Evolutionary conservation across 148 eudicot genomes (phyloP).

Genomic region (Polygonum aviculare): DNA sequence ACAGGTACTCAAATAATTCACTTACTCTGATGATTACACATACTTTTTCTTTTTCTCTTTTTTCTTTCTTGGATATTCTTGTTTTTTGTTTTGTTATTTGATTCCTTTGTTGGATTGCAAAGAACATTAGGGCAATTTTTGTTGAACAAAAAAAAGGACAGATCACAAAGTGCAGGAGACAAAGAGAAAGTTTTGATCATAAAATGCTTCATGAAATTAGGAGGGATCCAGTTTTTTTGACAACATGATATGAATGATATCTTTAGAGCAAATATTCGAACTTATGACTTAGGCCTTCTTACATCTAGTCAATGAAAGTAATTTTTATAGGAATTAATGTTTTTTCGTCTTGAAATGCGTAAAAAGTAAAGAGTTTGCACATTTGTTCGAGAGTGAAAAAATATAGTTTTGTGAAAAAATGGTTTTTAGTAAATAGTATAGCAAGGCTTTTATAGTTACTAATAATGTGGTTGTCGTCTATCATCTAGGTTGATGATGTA

Average conservation of each 20-base stretch:
- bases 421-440: too few relatives aligned
- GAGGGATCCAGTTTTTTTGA: background rate
- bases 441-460: too few relatives aligned
- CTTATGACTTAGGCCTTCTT: too few relatives aligned
- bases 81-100: background rate
- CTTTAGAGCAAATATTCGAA: too few relatives aligned
- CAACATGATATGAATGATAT: background rate
- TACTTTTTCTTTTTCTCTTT: background rate
- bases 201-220: background rate
- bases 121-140: background rate
- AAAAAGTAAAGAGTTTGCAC: too few relatives aligned
- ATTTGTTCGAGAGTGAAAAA: too few relatives aligned
- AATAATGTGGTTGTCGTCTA: too few relatives aligned
- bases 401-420: too few relatives aligned
- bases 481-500: too few relatives aligned
- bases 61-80: background rate
- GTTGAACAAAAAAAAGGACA: background rate
- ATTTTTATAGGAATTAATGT: too few relatives aligned
- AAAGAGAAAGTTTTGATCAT: background rate
- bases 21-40: slow-evolving; percentile 1
- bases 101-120: background rate
- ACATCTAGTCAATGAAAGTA: too few relatives aligned
- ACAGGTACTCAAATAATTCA: background rate
- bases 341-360: too few relatives aligned
- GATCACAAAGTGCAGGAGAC: background rate